A percentile compares a stretch with the other conserved stretches of the same genome.
Conservation (phyloP, 139 green algal species). For the Coccomyxa sp. region DNA sequence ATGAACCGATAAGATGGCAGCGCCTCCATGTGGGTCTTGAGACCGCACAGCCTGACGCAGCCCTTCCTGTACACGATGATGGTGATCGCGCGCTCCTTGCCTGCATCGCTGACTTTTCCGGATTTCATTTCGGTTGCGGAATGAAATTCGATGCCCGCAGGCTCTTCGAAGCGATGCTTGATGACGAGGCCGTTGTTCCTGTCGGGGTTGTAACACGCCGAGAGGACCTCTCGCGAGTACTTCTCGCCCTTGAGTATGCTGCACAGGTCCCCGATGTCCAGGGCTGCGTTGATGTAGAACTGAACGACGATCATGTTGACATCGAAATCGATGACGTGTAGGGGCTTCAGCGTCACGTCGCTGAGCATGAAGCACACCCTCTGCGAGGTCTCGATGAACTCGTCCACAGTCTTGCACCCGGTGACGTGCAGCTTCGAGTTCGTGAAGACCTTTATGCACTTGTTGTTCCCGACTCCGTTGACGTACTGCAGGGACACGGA, state of each 20-base stretch:
- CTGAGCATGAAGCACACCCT: neutral
- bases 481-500: neutral
- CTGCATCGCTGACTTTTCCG: neutral
- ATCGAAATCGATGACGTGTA: neutral
- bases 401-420: neutral
- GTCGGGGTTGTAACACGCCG: neutral
- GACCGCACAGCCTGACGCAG: neutral
- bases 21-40: neutral
- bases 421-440: neutral
- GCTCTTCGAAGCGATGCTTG: neutral
- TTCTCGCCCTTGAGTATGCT: neutral
- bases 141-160: neutral
- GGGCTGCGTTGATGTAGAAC: neutral
- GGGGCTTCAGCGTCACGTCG: neutral
- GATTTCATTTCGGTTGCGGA: neutral
- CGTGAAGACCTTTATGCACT: constrained; percentile 1
- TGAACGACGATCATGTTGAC: neutral
- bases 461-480: neutral
- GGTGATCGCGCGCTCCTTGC: neutral
- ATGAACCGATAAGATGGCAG: neutral
- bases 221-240: neutral
- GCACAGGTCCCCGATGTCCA: neutral
- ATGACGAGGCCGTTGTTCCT: neutral
- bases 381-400: neutral
- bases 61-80: neutral